Conservation (phyloP, 1,139 yeast genomes). For the Hansenula lynferdii region DNA sequence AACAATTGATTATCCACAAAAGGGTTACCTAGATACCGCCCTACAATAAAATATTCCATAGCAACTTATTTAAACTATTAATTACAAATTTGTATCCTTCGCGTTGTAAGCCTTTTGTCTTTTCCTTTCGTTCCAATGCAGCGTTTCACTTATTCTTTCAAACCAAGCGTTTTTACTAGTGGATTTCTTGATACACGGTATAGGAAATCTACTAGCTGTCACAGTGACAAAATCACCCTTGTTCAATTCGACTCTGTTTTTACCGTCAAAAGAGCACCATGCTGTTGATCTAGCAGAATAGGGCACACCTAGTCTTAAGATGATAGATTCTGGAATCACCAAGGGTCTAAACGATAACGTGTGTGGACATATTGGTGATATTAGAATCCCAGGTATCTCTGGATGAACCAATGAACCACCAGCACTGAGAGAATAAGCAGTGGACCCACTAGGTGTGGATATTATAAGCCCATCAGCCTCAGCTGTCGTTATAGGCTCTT, state of each 20-base stretch:
- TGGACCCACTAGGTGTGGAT: constrained; percentile 88
- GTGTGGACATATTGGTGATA: constrained; percentile 86
- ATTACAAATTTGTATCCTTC: too few relatives aligned
- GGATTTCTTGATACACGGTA: constrained; percentile 59
- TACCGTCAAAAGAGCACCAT: constrained; percentile 80
- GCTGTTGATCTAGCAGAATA: constrained; percentile 62
- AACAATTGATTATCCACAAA: too few relatives aligned
- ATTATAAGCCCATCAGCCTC: constrained; percentile 85
- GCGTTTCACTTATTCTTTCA: constrained; percentile 38
- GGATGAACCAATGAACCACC: constrained; percentile 93
- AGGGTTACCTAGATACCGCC: too few relatives aligned
- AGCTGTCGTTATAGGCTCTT: constrained; percentile 72
- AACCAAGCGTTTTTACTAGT: constrained; percentile 43
- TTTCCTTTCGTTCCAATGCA: constrained; percentile 53
- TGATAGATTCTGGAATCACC: constrained; percentile 66
- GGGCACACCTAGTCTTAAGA: constrained; percentile 67
- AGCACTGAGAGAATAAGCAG: constrained; percentile 82
- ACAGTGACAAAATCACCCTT: constrained; percentile 69
- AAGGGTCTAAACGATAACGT: constrained; percentile 80
- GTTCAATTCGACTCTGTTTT: constrained; percentile 58
- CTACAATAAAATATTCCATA: too few relatives aligned
- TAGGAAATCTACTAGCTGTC: constrained; percentile 69
- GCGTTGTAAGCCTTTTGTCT: constrained; percentile 31
- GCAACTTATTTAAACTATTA: too few relatives aligned
- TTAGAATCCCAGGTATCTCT: constrained; percentile 69